Percentiles rank a stretch among this genome's conserved stretches.
Evolutionary conservation across 169 alveolate species (phyloP).

Genomic region (Plasmodium ovale): DNA sequence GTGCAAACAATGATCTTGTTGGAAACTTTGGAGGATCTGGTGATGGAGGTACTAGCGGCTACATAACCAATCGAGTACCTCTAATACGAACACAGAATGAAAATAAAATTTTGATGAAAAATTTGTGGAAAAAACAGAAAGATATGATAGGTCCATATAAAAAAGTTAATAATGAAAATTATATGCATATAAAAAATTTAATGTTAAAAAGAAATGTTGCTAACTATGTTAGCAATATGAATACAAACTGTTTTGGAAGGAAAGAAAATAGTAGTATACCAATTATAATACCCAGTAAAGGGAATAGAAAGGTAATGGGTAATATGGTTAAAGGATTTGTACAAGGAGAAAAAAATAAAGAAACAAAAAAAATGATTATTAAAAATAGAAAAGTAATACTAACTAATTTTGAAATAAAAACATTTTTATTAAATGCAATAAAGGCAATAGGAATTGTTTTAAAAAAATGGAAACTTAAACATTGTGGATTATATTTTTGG

Average conservation of each 20-base stretch:
- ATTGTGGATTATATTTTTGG: slow-evolving; percentile 61
- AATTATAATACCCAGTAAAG: neutral
- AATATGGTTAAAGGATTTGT: neutral
- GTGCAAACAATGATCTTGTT: too few relatives aligned
- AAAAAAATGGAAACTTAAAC: slow-evolving; percentile 35
- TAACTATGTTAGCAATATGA: neutral
- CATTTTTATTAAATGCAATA: slow-evolving; percentile 40
- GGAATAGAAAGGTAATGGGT: neutral
- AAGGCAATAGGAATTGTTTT: slow-evolving; percentile 52
- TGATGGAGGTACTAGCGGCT: too few relatives aligned
- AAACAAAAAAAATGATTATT: neutral
- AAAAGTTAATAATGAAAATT: slow-evolving; percentile 13
- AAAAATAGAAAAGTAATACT: slow-evolving; percentile 3
- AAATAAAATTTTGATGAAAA: slow-evolving; percentile 10
- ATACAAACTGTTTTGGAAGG: neutral
- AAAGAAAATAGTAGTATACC: slow-evolving; percentile 3
- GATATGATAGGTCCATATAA: slow-evolving; percentile 10
- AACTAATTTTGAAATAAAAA: slow-evolving; percentile 48
- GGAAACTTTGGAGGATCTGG: too few relatives aligned
- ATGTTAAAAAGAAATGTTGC: neutral
- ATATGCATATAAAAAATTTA: slow-evolving; percentile 7
- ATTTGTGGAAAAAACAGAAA: neutral
- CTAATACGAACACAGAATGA: neutral
- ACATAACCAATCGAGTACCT: too few relatives aligned
- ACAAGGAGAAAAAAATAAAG: neutral